Evolutionary conservation across 106 monocot genomes (phyloP).

Genomic region (Xerophyta viscosa): DNA sequence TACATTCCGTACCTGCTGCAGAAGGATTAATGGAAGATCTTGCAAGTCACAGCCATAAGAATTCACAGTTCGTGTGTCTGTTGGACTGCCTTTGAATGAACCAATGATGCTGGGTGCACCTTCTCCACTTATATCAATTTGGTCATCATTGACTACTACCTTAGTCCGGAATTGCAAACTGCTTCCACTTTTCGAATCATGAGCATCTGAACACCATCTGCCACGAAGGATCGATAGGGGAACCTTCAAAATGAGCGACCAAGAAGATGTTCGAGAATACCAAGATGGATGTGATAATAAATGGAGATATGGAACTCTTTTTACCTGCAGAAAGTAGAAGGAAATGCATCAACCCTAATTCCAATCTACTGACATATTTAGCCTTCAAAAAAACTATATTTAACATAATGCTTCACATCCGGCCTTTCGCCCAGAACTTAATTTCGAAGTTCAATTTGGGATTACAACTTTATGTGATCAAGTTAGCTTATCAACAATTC

Average conservation of each 20-base stretch:
- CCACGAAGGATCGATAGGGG: constrained; percentile 47
- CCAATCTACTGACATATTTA: background rate
- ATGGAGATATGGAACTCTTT: constrained; percentile 69
- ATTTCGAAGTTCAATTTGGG: too few species aligned
- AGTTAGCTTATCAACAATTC: too few species aligned
- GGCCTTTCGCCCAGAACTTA: too few species aligned
- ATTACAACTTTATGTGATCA: too few species aligned
- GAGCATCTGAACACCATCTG: constrained; percentile 13
- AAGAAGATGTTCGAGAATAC: constrained; percentile 91
- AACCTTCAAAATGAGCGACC: constrained; percentile 79
- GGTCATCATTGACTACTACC: constrained; percentile 76
- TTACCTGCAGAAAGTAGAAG: constrained; percentile 39
- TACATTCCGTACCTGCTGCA: constrained; percentile 92
- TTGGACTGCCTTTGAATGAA: constrained; percentile 40
- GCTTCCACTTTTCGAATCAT: constrained; percentile 20
- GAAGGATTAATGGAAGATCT: constrained; percentile 73
- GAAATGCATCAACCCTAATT: background rate
- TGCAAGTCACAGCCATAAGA: constrained; percentile 69
- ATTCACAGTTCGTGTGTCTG: constrained; percentile 23
- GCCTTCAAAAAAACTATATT: background rate
- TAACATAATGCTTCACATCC: too few species aligned
- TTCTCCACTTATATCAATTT: constrained; percentile 70
- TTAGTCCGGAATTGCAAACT: constrained; percentile 63
- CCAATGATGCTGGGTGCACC: constrained; percentile 51
- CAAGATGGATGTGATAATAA: constrained; percentile 73